These are phyloP conservation scores for Debaryomyces singareniensis DNA, from an alignment of 1,139 yeast genomes.

Conservation along the genomic window DNA sequence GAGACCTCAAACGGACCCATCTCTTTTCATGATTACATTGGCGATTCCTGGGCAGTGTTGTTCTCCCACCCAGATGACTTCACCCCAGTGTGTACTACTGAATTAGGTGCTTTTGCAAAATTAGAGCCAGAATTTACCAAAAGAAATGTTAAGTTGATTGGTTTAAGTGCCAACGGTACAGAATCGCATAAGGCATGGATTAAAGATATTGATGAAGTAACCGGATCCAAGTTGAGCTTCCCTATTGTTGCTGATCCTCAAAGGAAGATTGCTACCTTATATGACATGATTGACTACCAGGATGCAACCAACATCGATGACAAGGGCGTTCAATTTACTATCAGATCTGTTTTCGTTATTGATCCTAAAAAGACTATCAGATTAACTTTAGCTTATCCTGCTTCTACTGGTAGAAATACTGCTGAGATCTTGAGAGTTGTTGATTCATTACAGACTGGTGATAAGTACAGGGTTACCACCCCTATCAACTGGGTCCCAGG, in stretches of 20 bases:
- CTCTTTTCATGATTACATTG: constrained; percentile 70
- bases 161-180: constrained; percentile 68
- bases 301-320: constrained; percentile 75
- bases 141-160: constrained; percentile 72
- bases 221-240: constrained; percentile 60
- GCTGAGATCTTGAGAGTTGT: constrained; percentile 80
- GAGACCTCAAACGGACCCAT: constrained; percentile 71
- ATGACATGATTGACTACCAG: constrained; percentile 81
- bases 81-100: constrained; percentile 89
- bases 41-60: constrained; percentile 70
- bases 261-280: constrained; percentile 60
- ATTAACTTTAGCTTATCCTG: constrained; percentile 72
- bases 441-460: constrained; percentile 75
- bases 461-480: constrained; percentile 65
- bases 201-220: constrained; percentile 74
- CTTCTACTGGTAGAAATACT: constrained; percentile 82
- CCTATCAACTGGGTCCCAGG: constrained; percentile 88
- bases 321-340: constrained; percentile 68
- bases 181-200: constrained; percentile 76
- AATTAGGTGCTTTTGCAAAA: constrained; percentile 81
- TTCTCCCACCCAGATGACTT: constrained; percentile 86
- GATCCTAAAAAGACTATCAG: constrained; percentile 75
- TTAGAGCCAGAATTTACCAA: constrained; percentile 75
- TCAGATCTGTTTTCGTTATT: constrained; percentile 77
- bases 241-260: constrained; percentile 77